Conservation (phyloP, 2,329 filamentous ascomycete species). For the Xylaria hypoxylon region DNA sequence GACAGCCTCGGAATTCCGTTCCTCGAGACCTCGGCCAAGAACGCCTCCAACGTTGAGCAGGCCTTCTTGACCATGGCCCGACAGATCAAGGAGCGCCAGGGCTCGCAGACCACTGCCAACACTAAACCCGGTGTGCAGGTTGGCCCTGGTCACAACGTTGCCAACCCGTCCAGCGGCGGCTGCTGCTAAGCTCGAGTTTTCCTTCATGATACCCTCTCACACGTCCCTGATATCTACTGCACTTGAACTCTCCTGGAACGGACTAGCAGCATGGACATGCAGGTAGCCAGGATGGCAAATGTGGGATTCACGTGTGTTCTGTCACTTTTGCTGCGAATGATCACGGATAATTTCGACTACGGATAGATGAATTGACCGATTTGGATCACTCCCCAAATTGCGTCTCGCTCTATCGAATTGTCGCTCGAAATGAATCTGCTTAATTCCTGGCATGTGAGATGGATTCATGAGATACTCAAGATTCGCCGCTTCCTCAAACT, state of each 20-base stretch:
- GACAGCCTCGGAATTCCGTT: slow-evolving; percentile 99
- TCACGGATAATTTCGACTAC: slow-evolving; percentile 39
- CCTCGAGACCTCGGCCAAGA: slow-evolving; percentile 99
- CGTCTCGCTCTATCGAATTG: slow-evolving; percentile 25
- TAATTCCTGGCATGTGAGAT: slow-evolving; percentile 38
- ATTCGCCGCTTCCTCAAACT: slow-evolving; percentile 30
- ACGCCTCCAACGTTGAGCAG: slow-evolving; percentile 99
- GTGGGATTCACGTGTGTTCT: slow-evolving; percentile 42
- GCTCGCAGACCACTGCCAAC: slow-evolving; percentile 93
- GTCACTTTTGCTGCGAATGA: slow-evolving; percentile 34
- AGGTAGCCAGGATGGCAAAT: slow-evolving; percentile 46
- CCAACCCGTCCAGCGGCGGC: slow-evolving; percentile 83
- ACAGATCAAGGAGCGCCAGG: slow-evolving; percentile 99
- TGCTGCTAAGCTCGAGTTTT: slow-evolving; percentile 77
- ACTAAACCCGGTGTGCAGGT: slow-evolving; percentile 99
- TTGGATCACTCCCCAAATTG: slow-evolving; percentile 44
- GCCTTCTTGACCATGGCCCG: slow-evolving; percentile 99
- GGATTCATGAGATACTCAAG: slow-evolving; percentile 36
- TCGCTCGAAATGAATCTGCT: slow-evolving; percentile 30
- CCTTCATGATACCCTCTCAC: slow-evolving; percentile 49
- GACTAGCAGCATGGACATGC: slow-evolving; percentile 47
- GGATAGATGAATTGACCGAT: slow-evolving; percentile 49
- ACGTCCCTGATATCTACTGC: slow-evolving; percentile 41
- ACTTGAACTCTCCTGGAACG: slow-evolving; percentile 44
- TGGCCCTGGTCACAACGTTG: slow-evolving; percentile 92